Evolutionary conservation across 208 protist genomes (phyloP).

Genomic region (Wallacemonas rigidus): DNA sequence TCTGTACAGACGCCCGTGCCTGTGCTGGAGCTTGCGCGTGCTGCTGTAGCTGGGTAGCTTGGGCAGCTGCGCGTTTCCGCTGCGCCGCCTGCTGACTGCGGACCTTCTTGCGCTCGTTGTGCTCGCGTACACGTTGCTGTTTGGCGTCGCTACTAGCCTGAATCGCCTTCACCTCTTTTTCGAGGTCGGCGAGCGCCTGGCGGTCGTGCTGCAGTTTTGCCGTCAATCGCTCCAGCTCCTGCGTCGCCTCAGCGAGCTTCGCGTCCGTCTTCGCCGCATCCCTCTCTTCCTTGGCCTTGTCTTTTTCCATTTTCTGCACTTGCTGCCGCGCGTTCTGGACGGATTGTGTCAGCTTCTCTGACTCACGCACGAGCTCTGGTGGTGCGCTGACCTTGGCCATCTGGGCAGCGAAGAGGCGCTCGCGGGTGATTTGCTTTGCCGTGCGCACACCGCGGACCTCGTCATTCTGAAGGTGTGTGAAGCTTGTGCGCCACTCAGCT

Average conservation of each 20-base stretch:
- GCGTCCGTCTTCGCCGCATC: conserved; percentile 35
- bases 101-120: conserved; percentile 40
- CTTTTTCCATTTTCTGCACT: conserved; percentile 66
- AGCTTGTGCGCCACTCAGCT: conserved; percentile 14
- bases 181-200: conserved; percentile 32
- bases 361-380: conserved; percentile 62
- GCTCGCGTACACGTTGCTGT: conserved; percentile 32
- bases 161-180: conserved; percentile 41
- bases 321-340: conserved; percentile 51
- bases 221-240: conserved; percentile 39
- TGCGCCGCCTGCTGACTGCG: conserved; percentile 20
- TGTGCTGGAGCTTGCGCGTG: conserved; percentile 1
- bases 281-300: conserved; percentile 62
- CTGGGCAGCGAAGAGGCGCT: conserved; percentile 65
- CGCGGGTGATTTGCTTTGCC: conserved; percentile 53
- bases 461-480: conserved; percentile 51
- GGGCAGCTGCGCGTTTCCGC: conserved; percentile 37
- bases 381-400: conserved; percentile 62
- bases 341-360: conserved; percentile 56
- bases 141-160: conserved; percentile 18
- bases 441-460: conserved; percentile 46
- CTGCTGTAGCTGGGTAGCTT: background rate
- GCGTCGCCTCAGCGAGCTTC: conserved; percentile 51
- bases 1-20: background rate
- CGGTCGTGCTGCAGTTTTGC: conserved; percentile 20